phyloP scores from a whole-genome alignment of 106 monocot species.

The Dendrobium chrysotoxum region DNA sequence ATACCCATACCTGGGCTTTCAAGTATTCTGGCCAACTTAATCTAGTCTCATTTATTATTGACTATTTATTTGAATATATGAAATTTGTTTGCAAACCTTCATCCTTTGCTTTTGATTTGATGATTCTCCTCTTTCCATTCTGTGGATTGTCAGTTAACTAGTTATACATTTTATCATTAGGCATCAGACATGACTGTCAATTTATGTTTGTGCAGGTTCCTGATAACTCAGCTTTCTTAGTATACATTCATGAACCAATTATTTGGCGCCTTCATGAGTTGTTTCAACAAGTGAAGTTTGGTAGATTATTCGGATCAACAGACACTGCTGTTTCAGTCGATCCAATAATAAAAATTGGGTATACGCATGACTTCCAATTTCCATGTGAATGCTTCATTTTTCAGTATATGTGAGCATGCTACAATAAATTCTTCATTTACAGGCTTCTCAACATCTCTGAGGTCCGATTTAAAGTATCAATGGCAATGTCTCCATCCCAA shows the following conservation, averaged over 20 bases:
- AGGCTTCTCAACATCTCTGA: constrained; percentile 90
- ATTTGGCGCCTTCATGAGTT: constrained; percentile 99
- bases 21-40: constrained; percentile 32
- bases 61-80: background rate
- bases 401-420: background rate
- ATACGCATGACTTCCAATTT: constrained; percentile 2
- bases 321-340: constrained; percentile 76
- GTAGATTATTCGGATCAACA: constrained; percentile 43
- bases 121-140: background rate
- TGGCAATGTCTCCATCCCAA: constrained; percentile 93
- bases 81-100: background rate
- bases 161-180: background rate
- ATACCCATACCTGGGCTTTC: constrained; percentile 80
- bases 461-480: constrained; percentile 82
- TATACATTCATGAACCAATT: constrained; percentile 95
- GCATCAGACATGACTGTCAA: constrained; percentile 6
- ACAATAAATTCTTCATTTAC: background rate
- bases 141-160: background rate
- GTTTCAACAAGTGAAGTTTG: constrained; percentile 61
- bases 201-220: constrained; percentile 43
- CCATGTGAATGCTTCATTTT: background rate
- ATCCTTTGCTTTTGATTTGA: background rate
- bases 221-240: constrained; percentile 64
- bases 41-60: background rate
- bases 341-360: constrained; percentile 90